Percentiles rank a stretch among this genome's conserved stretches.
phyloP scores from a whole-genome alignment of 495 filamentous ascomycete genomes.

The Aspergillus biplanus region DNA sequence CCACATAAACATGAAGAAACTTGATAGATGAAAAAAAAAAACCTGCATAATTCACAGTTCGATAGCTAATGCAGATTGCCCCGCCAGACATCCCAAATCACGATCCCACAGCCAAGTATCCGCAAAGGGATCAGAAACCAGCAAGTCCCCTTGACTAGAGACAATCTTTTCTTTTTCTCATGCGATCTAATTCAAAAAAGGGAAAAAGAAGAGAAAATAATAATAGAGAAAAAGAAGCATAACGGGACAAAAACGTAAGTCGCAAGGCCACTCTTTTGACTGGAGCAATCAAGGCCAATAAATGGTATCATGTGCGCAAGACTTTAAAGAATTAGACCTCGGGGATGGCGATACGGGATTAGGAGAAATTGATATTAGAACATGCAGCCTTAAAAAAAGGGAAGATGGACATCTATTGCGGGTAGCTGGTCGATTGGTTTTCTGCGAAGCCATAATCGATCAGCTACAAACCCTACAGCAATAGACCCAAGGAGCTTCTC shows the following conservation, averaged over 20 bases:
- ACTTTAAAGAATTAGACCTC: slow-evolving; percentile 40
- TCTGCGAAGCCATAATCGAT: slow-evolving; percentile 42
- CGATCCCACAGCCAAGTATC: slow-evolving; percentile 23
- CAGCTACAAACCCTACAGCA: slow-evolving; percentile 32
- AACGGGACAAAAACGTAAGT: slow-evolving; percentile 36
- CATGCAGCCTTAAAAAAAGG: slow-evolving; percentile 32
- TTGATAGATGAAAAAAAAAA: slow-evolving; percentile 12
- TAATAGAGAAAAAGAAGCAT: slow-evolving; percentile 25
- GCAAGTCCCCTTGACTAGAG: slow-evolving; percentile 19
- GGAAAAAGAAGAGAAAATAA: slow-evolving; percentile 1
- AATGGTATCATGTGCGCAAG: slow-evolving; percentile 51
- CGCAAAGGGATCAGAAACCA: slow-evolving; percentile 24
- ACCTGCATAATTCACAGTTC: slow-evolving; percentile 24
- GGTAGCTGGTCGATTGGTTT: slow-evolving; percentile 48
- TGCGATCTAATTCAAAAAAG: slow-evolving; percentile 39
- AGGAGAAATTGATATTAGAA: slow-evolving; percentile 46
- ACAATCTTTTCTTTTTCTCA: slow-evolving; percentile 28
- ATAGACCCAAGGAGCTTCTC: slow-evolving; percentile 29
- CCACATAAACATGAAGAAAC: slow-evolving; percentile 23
- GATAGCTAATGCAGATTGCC: slow-evolving; percentile 31
- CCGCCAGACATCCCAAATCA: slow-evolving; percentile 29
- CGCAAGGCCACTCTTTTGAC: slow-evolving; percentile 43
- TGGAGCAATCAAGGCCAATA: slow-evolving; percentile 40
- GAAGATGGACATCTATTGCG: slow-evolving; percentile 43
- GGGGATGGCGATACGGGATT: slow-evolving; percentile 42